Conservation (phyloP, 2,329 filamentous ascomycete genomes). For the Stachybotrys chlorohalonatus region DNA sequence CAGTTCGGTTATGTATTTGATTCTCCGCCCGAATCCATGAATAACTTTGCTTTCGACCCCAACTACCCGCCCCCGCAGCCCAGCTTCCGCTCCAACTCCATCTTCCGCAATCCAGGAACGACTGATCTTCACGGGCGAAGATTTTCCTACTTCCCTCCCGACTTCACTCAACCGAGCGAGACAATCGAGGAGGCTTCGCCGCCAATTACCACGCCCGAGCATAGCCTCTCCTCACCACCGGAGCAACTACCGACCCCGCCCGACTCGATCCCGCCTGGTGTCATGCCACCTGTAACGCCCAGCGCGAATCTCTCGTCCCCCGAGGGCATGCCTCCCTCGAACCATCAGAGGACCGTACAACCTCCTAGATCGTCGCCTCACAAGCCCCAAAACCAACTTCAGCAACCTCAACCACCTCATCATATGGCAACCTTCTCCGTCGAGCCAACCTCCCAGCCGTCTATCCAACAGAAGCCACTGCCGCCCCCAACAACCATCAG, state of each 20-base stretch:
- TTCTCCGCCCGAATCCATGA: constrained; percentile 44
- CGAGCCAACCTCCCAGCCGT: constrained; percentile 25
- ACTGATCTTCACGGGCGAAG: constrained; percentile 45
- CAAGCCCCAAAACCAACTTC: constrained; percentile 20
- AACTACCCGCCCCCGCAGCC: constrained; percentile 36
- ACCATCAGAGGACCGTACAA: constrained; percentile 10
- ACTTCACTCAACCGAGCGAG: constrained; percentile 28
- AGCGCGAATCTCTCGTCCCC: constrained; percentile 29
- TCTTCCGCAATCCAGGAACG: constrained; percentile 50
- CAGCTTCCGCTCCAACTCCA: constrained; percentile 57
- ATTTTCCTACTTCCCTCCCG: constrained; percentile 57
- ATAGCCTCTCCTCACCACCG: constrained; percentile 16
- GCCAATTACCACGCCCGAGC: constrained; percentile 18
- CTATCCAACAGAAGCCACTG: constrained; percentile 31
- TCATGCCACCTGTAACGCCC: constrained; percentile 18
- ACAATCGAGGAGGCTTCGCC: constrained; percentile 24
- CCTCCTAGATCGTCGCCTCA: constrained; percentile 14
- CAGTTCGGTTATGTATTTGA: constrained; percentile 53
- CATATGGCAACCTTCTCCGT: constrained; percentile 28
- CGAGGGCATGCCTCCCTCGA: constrained; percentile 20
- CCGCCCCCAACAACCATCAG: constrained; percentile 31
- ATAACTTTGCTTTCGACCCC: constrained; percentile 33
- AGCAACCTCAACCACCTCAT: constrained; percentile 11
- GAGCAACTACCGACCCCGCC: constrained; percentile 32
- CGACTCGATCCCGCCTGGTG: constrained; percentile 26